phyloP scores from a whole-genome alignment of 2,329 filamentous ascomycete genomes.

The Thelonectria discophora region DNA sequence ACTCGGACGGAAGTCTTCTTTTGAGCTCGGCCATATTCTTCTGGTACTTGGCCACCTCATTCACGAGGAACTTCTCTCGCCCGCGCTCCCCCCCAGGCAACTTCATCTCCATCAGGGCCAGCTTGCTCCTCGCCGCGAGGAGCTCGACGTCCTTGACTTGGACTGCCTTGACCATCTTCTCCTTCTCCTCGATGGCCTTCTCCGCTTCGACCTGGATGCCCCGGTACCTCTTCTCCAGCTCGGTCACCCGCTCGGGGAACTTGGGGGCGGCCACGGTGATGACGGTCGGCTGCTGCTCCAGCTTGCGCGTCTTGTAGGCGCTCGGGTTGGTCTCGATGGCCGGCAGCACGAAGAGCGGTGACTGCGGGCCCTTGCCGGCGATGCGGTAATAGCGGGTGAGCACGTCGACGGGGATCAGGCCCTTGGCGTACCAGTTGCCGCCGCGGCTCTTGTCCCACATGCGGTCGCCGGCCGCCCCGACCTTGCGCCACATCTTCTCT shows the following conservation, averaged over 20 bases:
- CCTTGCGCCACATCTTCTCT: slow-evolving; percentile 46
- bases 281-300: slow-evolving; percentile 55
- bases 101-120: slow-evolving; percentile 34
- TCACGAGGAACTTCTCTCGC: slow-evolving; percentile 17
- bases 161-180: slow-evolving; percentile 42
- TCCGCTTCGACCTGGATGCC: neutral
- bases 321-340: slow-evolving; percentile 58
- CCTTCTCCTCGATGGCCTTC: slow-evolving; percentile 14
- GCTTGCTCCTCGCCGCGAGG: slow-evolving; percentile 25
- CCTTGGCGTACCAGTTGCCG: slow-evolving; percentile 48
- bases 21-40: slow-evolving; percentile 31
- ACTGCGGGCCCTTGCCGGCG: slow-evolving; percentile 50
- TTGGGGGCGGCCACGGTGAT: slow-evolving; percentile 44
- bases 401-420: slow-evolving; percentile 60
- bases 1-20: slow-evolving; percentile 22
- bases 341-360: slow-evolving; percentile 63
- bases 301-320: slow-evolving; percentile 53
- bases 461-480: slow-evolving; percentile 54
- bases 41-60: slow-evolving; percentile 19
- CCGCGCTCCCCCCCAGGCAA: neutral
- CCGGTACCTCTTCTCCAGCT: slow-evolving; percentile 40
- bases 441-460: slow-evolving; percentile 44
- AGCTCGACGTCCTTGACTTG: slow-evolving; percentile 35
- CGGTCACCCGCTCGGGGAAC: slow-evolving; percentile 47
- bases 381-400: slow-evolving; percentile 63